Conservation (phyloP, 352 stramenopile species). For the Globisporangium yorkense region DNA sequence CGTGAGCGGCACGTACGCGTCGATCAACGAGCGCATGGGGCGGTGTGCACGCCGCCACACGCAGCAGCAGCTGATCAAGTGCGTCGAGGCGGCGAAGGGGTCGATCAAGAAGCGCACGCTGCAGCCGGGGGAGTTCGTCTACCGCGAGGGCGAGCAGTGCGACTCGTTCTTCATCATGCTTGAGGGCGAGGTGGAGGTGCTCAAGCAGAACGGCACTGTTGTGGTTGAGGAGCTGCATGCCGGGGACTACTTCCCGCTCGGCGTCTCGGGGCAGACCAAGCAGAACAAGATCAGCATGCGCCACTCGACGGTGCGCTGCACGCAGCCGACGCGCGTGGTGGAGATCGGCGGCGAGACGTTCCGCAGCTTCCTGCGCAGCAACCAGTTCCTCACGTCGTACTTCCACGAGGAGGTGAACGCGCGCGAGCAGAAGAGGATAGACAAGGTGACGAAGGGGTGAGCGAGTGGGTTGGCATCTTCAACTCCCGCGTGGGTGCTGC, state of each 20-base stretch:
- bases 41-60: slow-evolving; percentile 52
- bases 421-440: slow-evolving; percentile 52
- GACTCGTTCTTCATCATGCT: slow-evolving; percentile 81
- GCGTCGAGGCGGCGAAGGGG: slow-evolving; percentile 64
- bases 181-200: slow-evolving; percentile 63
- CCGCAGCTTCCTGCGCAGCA: slow-evolving; percentile 77
- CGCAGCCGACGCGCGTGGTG: slow-evolving; percentile 56
- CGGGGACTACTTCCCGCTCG: slow-evolving; percentile 78
- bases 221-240: slow-evolving; percentile 66
- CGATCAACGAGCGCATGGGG: slow-evolving; percentile 63
- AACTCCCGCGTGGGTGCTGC: neutral
- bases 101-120: slow-evolving; percentile 62
- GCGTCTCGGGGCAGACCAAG: slow-evolving; percentile 60
- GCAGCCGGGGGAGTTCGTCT: slow-evolving; percentile 58
- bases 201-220: slow-evolving; percentile 57
- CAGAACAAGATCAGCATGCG: slow-evolving; percentile 64
- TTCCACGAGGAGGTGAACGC: slow-evolving; percentile 68
- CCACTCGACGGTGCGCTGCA: slow-evolving; percentile 69
- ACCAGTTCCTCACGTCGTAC: slow-evolving; percentile 78
- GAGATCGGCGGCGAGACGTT: slow-evolving; percentile 81
- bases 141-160: slow-evolving; percentile 67
- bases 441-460: slow-evolving; percentile 31
- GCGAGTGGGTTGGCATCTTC: neutral
- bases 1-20: slow-evolving; percentile 66
- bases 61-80: slow-evolving; percentile 71